phyloP scores from a whole-genome alignment of 768 basidiomycete genomes.

The Boletus vermiculosoides region DNA sequence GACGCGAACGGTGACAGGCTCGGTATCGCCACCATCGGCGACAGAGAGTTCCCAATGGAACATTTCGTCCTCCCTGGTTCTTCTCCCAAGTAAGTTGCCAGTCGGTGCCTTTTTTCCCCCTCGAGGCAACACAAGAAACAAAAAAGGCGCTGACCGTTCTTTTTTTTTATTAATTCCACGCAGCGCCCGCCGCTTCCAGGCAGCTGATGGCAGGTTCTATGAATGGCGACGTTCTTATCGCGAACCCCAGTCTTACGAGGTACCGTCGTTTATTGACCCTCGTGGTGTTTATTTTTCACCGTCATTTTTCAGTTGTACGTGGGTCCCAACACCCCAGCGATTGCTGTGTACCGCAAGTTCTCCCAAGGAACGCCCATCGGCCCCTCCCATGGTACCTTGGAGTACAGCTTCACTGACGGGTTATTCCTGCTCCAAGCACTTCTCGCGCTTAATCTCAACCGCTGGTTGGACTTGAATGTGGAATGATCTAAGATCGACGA shows the following conservation, averaged over 20 bases:
- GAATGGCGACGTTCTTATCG: conserved; percentile 63
- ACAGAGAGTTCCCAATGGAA: conserved; percentile 57
- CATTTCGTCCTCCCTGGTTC: conserved; percentile 58
- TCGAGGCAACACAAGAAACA: conserved; percentile 1
- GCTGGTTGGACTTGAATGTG: conserved; percentile 66
- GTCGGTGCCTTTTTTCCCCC: neutral
- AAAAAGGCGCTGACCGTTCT: conserved; percentile 1
- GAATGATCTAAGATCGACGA: conserved; percentile 27
- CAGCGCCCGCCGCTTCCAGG: conserved; percentile 62
- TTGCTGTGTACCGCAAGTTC: conserved; percentile 60
- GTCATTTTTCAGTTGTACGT: conserved; percentile 42
- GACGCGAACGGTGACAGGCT: conserved; percentile 29
- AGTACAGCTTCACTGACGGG: conserved; percentile 63
- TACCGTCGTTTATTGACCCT: conserved; percentile 31
- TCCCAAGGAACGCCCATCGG: conserved; percentile 57
- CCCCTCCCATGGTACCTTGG: conserved; percentile 58
- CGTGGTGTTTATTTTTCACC: neutral
- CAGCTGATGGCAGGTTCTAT: conserved; percentile 54
- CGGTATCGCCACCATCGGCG: conserved; percentile 50
- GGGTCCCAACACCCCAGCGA: conserved; percentile 43
- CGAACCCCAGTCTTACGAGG: conserved; percentile 57
- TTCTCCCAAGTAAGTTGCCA: conserved; percentile 41
- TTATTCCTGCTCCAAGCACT: conserved; percentile 60
- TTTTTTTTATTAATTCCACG: neutral
- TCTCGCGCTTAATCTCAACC: conserved; percentile 66